A percentile compares a stretch with the other conserved stretches of the same genome.
phyloP scores from a whole-genome alignment of 1,284 basidiomycete species.

The Hymenochaete sp. region DNA sequence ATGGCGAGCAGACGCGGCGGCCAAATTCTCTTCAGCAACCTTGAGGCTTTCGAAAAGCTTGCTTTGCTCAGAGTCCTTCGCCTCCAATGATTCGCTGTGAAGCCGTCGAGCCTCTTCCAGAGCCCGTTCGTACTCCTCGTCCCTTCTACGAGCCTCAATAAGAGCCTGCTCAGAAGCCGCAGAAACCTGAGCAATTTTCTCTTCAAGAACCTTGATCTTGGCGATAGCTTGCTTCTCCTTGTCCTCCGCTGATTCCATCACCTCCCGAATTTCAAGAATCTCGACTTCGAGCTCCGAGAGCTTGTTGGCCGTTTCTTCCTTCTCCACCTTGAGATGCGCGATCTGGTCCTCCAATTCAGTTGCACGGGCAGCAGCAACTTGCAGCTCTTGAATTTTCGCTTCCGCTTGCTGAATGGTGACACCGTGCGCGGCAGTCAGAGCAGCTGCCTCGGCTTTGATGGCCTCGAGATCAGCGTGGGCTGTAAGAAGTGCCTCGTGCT shows the following conservation, averaged over 20 bases:
- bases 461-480: constrained; percentile 54
- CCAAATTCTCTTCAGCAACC: constrained; percentile 39
- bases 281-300: constrained; percentile 74
- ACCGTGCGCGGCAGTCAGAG: constrained; percentile 42
- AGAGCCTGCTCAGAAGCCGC: constrained; percentile 42
- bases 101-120: constrained; percentile 34
- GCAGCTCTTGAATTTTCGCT: constrained; percentile 36
- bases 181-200: constrained; percentile 38
- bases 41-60: constrained; percentile 38
- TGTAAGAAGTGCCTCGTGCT: constrained; percentile 55
- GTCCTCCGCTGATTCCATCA: constrained; percentile 57
- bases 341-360: constrained; percentile 47
- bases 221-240: constrained; percentile 38
- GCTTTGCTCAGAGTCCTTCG: constrained; percentile 37
- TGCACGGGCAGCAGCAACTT: constrained; percentile 36
- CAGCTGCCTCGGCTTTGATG: constrained; percentile 44
- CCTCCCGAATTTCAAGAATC: constrained; percentile 68
- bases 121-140: constrained; percentile 36
- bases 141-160: constrained; percentile 45
- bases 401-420: constrained; percentile 39
- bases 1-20: constrained; percentile 35
- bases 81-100: constrained; percentile 41
- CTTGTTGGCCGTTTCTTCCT: constrained; percentile 66
- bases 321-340: constrained; percentile 49
- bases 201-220: constrained; percentile 46